Evolutionary conservation across 1,284 basidiomycete species (phyloP).

Genomic region (Moniliophthora roreri): DNA sequence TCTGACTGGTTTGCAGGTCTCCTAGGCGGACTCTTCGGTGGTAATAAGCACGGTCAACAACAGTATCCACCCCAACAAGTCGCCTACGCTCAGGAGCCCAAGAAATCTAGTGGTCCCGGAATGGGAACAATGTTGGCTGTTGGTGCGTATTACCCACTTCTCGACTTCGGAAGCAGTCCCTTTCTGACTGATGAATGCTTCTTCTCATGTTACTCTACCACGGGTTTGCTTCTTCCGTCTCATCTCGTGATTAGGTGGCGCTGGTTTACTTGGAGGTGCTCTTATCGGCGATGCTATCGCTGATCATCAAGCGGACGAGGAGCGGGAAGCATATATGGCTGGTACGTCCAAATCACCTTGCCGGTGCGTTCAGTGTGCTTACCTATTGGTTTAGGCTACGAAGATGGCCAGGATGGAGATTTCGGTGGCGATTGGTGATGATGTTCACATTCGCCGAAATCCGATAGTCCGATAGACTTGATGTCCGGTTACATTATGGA

Average conservation of each 20-base stretch:
- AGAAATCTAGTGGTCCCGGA: slow-evolving; percentile 35
- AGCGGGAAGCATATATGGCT: slow-evolving; percentile 35
- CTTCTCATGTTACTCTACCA: too few species aligned
- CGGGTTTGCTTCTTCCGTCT: not conserved
- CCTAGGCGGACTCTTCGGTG: slow-evolving; percentile 14
- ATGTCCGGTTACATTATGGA: too few species aligned
- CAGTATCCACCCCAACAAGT: slow-evolving; percentile 28
- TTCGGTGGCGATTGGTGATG: slow-evolving; percentile 18
- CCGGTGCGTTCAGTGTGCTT: not conserved
- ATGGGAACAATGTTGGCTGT: slow-evolving; percentile 41
- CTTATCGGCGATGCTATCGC: slow-evolving; percentile 53
- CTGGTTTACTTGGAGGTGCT: slow-evolving; percentile 57
- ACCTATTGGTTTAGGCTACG: slow-evolving; percentile 18
- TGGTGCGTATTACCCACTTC: slow-evolving; percentile 29
- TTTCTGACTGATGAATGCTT: too few species aligned
- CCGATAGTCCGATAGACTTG: too few species aligned
- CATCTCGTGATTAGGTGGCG: slow-evolving; percentile 41
- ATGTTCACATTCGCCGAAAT: too few species aligned
- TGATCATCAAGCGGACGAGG: slow-evolving; percentile 38
- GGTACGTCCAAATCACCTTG: slow-evolving; percentile 26
- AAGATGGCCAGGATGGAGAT: slow-evolving; percentile 23
- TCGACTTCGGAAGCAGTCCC: too few species aligned
- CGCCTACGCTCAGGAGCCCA: slow-evolving; percentile 30
- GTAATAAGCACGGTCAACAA: slow-evolving; percentile 6
- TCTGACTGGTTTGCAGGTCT: not conserved